Evolutionary conservation across 257 asterid species (phyloP), one percentile per base, ranked within the genome.

Genomic region (Nicotiana noctiflora): DNA sequence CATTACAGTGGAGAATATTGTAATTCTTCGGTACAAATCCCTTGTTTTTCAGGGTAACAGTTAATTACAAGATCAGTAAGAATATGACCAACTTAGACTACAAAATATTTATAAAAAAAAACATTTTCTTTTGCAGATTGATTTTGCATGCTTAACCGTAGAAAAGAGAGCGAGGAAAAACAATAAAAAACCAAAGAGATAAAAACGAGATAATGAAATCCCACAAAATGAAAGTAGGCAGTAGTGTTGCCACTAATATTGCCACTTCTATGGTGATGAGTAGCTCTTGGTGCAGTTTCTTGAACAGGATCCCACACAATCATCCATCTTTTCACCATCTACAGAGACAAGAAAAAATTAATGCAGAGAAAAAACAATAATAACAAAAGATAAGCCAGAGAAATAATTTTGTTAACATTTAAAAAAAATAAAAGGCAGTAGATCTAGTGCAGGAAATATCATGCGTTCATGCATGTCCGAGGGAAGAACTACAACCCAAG

Each of bases 231-330:
- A 18, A 56, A 56, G 23, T 56, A 1, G 18, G 0, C 56, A 56
- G 6, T 9, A 21, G 15, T 60, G 17, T 3, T 51, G 17, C 56
- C 76, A 67, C 55, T 4, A 37, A 3, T 67, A 37, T 9, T 67
- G 55, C 57, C 23, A 72, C 13, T 61, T 8, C 32, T 76, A 84
- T 55, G 84, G 88, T 13, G 84, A 85, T 23, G 84, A 75, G 87
- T 85, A 93, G 87, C 84, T 88, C 84, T 79, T 91, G 86, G 68
- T 84, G 92, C 99, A 95, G 84, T 68, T 88, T 75, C 86, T 86
- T 23, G 96, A 89, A 89, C 99, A 95, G 4, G 97, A 92, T 77
- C 97, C 99, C 85, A 95, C 97, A 46, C 99, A 95, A 60, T 70
- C 83, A 64, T 91, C 97, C 81, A 95, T 95, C 84, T 88, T 88